phyloP scores from a whole-genome alignment of 306 rosid genomes.

The Fragaria ananassa region DNA sequence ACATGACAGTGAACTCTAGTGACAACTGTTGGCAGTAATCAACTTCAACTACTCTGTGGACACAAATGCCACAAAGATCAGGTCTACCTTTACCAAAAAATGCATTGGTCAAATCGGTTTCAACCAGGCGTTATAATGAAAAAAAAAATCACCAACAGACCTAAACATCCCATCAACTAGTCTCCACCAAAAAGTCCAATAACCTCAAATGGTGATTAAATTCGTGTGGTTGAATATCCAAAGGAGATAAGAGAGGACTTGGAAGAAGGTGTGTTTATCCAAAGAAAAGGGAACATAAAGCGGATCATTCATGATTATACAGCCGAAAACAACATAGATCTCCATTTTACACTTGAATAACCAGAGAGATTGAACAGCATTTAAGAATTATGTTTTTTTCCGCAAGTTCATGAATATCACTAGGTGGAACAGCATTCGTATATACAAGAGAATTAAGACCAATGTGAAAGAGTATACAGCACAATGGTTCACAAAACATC shows the following conservation, averaged over 20 bases:
- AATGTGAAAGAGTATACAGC: neutral
- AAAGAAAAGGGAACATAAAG: neutral
- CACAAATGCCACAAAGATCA: constrained; percentile 2
- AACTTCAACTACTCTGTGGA: neutral
- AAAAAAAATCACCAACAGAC: too few relatives aligned
- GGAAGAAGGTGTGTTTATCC: neutral
- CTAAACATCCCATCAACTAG: neutral
- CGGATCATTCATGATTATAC: neutral
- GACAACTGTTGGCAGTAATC: neutral
- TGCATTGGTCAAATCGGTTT: neutral
- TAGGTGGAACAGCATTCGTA: neutral
- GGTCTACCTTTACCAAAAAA: neutral
- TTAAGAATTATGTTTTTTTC: neutral
- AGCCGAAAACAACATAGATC: neutral
- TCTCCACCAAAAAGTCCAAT: neutral
- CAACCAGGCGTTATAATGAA: neutral
- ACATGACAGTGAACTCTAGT: too few relatives aligned
- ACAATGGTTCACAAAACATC: constrained; percentile 1
- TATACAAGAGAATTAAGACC: neutral
- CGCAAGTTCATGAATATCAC: neutral
- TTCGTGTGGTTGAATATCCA: neutral
- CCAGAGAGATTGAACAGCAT: neutral
- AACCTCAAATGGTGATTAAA: neutral
- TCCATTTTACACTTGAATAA: neutral
- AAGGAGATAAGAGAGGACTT: neutral